A percentile compares a stretch with the other conserved stretches of the same genome.
Evolutionary conservation across 1,139 yeast species (phyloP).

Genomic region (Lodderomyces parapsilosis): DNA sequence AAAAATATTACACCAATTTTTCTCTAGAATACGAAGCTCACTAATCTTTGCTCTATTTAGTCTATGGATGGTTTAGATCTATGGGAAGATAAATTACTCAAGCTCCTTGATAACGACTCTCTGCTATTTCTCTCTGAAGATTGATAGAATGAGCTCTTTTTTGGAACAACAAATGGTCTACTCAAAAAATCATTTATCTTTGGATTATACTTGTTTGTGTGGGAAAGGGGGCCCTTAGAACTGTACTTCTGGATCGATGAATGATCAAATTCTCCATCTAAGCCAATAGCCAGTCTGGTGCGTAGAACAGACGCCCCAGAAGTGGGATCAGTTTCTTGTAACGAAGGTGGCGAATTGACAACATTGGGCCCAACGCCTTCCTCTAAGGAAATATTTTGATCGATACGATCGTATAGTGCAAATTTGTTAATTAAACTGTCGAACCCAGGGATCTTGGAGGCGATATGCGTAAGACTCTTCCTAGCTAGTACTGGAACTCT

Average conservation of each 20-base stretch:
- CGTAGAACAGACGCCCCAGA: conserved; percentile 30
- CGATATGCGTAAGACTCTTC: conserved; percentile 13
- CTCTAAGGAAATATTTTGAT: conserved; percentile 26
- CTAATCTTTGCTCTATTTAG: conserved; percentile 1
- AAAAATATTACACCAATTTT: too few relatives aligned
- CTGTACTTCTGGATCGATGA: conserved; percentile 10
- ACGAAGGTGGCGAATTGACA: background rate
- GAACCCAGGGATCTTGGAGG: conserved; percentile 21
- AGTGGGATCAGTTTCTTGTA: background rate
- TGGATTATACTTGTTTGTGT: conserved; percentile 7
- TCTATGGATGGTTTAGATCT: conserved; percentile 15
- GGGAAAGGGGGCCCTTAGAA: conserved; percentile 3
- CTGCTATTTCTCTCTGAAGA: conserved; percentile 27
- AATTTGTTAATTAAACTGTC: conserved; percentile 9
- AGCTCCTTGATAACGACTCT: conserved; percentile 27
- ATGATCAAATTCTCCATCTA: conserved; percentile 23
- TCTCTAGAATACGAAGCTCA: too few relatives aligned
- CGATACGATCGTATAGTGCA: conserved; percentile 10
- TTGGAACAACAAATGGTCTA: conserved; percentile 38
- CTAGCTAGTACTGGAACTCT: conserved; percentile 17
- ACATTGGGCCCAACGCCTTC: conserved; percentile 23
- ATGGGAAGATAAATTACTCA: conserved; percentile 21
- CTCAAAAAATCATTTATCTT: conserved; percentile 28
- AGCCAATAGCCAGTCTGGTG: conserved; percentile 41
- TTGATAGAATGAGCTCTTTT: conserved; percentile 17